phyloP scores from a whole-genome alignment of 257 asterid genomes.

The Coffea canephora region DNA sequence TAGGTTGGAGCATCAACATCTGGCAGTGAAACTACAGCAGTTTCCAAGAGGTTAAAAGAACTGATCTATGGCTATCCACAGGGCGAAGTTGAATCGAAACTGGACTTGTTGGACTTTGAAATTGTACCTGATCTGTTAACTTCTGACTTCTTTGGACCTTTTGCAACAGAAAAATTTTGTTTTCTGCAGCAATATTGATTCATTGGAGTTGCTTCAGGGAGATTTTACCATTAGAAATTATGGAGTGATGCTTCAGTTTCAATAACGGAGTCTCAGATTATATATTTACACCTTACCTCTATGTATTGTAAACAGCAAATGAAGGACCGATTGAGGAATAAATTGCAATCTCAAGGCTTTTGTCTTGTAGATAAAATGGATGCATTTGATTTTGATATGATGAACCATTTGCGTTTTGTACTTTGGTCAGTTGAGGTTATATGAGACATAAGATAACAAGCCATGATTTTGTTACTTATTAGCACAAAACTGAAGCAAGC shows the following conservation, averaged over 20 bases:
- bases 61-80: slow-evolving; percentile 22
- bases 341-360: not conserved
- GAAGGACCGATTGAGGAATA: not conserved
- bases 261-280: not conserved
- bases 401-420: not conserved
- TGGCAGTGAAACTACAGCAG: slow-evolving; percentile 19
- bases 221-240: not conserved
- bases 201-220: not conserved
- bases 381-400: not conserved
- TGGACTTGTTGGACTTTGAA: slow-evolving; percentile 38
- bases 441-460: not conserved
- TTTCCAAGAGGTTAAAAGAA: slow-evolving; percentile 29
- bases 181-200: not conserved
- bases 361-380: not conserved
- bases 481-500: too few relatives aligned
- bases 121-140: slow-evolving; percentile 27
- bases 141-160: slow-evolving; percentile 9
- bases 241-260: not conserved
- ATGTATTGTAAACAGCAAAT: not conserved
- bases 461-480: not conserved
- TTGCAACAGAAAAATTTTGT: not conserved
- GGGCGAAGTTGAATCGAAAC: slow-evolving; percentile 28
- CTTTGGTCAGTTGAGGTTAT: not conserved
- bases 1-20: slow-evolving; percentile 31
- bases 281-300: not conserved